Base-by-base conservation (phyloP, 306 rosid species). In the Cicer judaicum region DNA sequence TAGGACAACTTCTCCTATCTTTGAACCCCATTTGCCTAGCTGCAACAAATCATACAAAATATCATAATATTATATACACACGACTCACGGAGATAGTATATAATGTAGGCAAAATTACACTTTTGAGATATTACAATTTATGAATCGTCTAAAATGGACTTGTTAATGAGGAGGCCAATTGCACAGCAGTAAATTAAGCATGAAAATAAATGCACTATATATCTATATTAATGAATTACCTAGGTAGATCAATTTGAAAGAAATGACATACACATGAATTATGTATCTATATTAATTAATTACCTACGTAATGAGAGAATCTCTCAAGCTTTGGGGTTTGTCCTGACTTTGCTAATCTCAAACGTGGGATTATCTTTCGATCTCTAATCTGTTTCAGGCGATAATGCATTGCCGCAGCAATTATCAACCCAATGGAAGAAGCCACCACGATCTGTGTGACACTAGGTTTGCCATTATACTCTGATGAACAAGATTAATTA, bases 1-100 rank as follows among this genome's bases (percentile, higher is more conserved):
- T 84, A 39, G 99, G 99, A 82, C 99, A 92, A 60, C 73, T 82
- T 63, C 81, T 86, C 67, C 77, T 95, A 54, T 95, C 97, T 57
- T 81, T 84, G 73, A 95, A 85, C 49, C 99, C 99, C 92, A 95
- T 83, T 85, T 89, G 99, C 91, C 99, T 89, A 60, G 98, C 99
- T 95, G 98, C 89, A 83, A 2, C 78, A 76, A 68, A 48, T 59
- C 54, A 78, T 6, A 76, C 42, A 29, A 12, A 19, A 29, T 5
- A 49, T 49, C 46, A 7, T 42, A 42, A 42, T 10, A 42, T 42
- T 42, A 42, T 42, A 42, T 29, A 29, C 36, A 29, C 36, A 29
- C 36, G 1, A 29, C 36, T 29, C 36, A 29, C 5, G 1, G 36
- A 29, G 36, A 29, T 29, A 29, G 34, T 29, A 29, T 29, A 29